These are phyloP conservation scores for Solanum chiquidenum DNA, from an alignment of 257 asterid species.

Conservation along the genomic window DNA sequence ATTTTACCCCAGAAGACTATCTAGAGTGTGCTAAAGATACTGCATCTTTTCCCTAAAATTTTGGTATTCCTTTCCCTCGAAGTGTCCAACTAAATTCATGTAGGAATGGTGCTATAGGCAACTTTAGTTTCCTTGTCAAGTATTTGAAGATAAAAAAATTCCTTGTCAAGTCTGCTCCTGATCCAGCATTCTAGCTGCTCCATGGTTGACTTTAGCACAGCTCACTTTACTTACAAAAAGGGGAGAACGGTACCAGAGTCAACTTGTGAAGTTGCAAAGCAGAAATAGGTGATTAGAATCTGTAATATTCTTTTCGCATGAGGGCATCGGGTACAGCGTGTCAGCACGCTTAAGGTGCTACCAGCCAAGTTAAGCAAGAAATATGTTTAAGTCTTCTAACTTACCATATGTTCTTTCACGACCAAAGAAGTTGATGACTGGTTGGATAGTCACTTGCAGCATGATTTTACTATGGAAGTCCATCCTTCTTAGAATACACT, in stretches of 20 bases:
- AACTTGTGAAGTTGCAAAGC: background rate
- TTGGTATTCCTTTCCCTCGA: background rate
- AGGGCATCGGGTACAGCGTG: background rate
- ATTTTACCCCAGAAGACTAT: background rate
- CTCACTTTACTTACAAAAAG: background rate
- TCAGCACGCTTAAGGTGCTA: background rate
- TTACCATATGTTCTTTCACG: background rate
- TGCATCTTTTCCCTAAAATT: background rate
- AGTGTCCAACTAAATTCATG: background rate
- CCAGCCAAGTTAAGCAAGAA: background rate
- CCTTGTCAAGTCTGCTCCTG: background rate
- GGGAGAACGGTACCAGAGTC: background rate
- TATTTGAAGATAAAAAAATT: background rate
- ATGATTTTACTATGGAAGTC: background rate
- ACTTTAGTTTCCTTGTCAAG: background rate
- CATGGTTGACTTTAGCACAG: background rate
- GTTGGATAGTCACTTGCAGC: background rate
- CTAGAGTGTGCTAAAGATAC: background rate
- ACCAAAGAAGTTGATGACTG: background rate
- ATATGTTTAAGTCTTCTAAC: background rate
- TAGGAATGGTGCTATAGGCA: background rate
- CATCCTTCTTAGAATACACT: background rate
- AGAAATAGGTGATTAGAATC: background rate
- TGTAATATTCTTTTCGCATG: background rate
- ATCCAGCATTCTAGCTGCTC: background rate